Percentiles rank a stretch among this genome's conserved stretches.
These are phyloP conservation scores for Peronospora farinosa DNA, from an alignment of 352 stramenopile genomes.

Conservation along the genomic window DNA sequence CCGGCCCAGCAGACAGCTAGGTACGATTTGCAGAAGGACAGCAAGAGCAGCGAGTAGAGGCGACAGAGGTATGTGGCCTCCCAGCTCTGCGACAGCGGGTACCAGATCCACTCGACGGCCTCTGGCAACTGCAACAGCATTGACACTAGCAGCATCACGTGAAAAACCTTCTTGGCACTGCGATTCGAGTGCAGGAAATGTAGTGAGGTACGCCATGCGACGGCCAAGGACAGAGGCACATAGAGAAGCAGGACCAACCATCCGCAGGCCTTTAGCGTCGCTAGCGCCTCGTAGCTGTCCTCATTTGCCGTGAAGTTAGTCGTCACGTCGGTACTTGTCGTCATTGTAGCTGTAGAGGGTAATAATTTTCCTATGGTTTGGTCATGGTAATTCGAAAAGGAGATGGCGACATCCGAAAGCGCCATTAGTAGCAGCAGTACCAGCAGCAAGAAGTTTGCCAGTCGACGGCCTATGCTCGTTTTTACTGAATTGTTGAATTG, in stretches of 20 bases:
- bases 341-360: not conserved
- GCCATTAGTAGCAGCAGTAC: slow-evolving; percentile 8
- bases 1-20: slow-evolving; percentile 75
- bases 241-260: slow-evolving; percentile 60
- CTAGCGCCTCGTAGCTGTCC: slow-evolving; percentile 18
- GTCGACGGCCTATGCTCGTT: slow-evolving; percentile 16
- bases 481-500: slow-evolving; percentile 13
- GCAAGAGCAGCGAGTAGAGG: slow-evolving; percentile 59
- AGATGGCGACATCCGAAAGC: slow-evolving; percentile 3
- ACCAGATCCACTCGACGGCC: slow-evolving; percentile 52
- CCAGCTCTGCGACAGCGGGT: slow-evolving; percentile 56
- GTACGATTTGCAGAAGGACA: slow-evolving; percentile 78
- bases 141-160: slow-evolving; percentile 58
- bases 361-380: slow-evolving; percentile 1
- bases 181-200: slow-evolving; percentile 55
- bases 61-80: slow-evolving; percentile 56
- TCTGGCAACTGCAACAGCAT: slow-evolving; percentile 64
- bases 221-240: slow-evolving; percentile 42
- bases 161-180: slow-evolving; percentile 59
- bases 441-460: slow-evolving; percentile 1
- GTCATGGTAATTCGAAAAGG: slow-evolving; percentile 7
- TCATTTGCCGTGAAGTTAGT: slow-evolving; percentile 9
- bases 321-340: slow-evolving; percentile 1
- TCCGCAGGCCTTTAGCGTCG: slow-evolving; percentile 47
- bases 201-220: slow-evolving; percentile 56